These are phyloP conservation scores for Ceratorhiza oryzae-sativae DNA, from an alignment of 1,284 basidiomycete genomes.

Conservation along the genomic window DNA sequence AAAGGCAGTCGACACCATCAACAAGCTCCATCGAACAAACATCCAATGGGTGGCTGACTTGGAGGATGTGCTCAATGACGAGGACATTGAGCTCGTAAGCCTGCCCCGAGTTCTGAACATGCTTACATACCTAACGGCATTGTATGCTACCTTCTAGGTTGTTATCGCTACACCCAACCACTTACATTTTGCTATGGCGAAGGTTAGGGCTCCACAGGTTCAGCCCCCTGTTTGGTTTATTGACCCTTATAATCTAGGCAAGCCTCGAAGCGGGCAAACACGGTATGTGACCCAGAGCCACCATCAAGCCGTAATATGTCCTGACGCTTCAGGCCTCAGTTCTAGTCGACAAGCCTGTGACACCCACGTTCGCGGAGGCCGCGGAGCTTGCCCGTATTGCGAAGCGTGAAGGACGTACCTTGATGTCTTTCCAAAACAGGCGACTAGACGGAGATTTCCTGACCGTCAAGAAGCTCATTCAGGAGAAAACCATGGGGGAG, in stretches of 20 bases:
- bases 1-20: conserved; percentile 28
- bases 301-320: background rate
- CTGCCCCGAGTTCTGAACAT: background rate
- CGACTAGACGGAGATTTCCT: conserved; percentile 36
- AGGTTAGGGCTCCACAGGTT: background rate
- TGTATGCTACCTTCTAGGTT: conserved; percentile 16
- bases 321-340: conserved; percentile 8
- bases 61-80: conserved; percentile 25
- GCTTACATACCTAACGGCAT: background rate
- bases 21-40: conserved; percentile 17
- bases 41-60: conserved; percentile 30
- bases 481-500: conserved; percentile 14
- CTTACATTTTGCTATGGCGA: conserved; percentile 36
- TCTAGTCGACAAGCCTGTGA: conserved; percentile 34
- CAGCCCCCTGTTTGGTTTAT: background rate
- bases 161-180: conserved; percentile 36
- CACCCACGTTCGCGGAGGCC: conserved; percentile 31
- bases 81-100: conserved; percentile 36
- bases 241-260: conserved; percentile 14
- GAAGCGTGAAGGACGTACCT: conserved; percentile 7
- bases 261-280: conserved; percentile 36
- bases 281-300: conserved; percentile 29
- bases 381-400: conserved; percentile 34
- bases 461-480: conserved; percentile 28
- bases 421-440: conserved; percentile 37